phyloP scores from a whole-genome alignment of 805 yeast species.

The Metschnikowia aberdeeniae region DNA sequence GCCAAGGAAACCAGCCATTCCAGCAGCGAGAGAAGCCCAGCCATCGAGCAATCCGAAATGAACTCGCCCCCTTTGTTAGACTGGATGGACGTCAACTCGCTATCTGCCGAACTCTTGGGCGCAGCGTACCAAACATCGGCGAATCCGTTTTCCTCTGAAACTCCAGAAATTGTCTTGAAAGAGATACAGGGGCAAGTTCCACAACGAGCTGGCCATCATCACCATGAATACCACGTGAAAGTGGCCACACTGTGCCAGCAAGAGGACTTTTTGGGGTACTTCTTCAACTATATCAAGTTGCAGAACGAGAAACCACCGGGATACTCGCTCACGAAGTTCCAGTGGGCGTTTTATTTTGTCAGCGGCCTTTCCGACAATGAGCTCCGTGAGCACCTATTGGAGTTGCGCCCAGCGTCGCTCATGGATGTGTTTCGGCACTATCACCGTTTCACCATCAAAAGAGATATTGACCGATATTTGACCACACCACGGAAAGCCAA shows the following conservation, averaged over 20 bases:
- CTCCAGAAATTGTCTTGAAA: background rate
- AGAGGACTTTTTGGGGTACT: slow-evolving; percentile 2
- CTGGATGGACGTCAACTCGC: background rate
- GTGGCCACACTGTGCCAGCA: slow-evolving; percentile 1
- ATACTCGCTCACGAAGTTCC: background rate
- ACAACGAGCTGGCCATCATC: background rate
- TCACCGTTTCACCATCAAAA: slow-evolving; percentile 1
- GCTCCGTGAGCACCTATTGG: slow-evolving; percentile 1
- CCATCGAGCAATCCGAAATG: too few species aligned
- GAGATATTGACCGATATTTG: slow-evolving; percentile 3
- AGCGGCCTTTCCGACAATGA: background rate
- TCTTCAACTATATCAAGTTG: background rate
- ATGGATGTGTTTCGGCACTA: slow-evolving; percentile 1
- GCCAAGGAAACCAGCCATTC: background rate
- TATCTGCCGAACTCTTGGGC: background rate
- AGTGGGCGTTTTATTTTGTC: slow-evolving; percentile 3
- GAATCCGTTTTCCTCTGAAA: background rate
- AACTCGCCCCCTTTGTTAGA: too few species aligned
- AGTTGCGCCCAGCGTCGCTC: background rate
- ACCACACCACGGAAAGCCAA: background rate
- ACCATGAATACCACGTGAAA: background rate
- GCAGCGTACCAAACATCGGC: background rate
- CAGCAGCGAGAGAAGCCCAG: background rate
- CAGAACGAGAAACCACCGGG: background rate
- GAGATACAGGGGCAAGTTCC: background rate